Percentiles rank a stretch among this genome's conserved stretches.
Conservation (phyloP, 75 land plant species). For the Picea sitchensis region DNA sequence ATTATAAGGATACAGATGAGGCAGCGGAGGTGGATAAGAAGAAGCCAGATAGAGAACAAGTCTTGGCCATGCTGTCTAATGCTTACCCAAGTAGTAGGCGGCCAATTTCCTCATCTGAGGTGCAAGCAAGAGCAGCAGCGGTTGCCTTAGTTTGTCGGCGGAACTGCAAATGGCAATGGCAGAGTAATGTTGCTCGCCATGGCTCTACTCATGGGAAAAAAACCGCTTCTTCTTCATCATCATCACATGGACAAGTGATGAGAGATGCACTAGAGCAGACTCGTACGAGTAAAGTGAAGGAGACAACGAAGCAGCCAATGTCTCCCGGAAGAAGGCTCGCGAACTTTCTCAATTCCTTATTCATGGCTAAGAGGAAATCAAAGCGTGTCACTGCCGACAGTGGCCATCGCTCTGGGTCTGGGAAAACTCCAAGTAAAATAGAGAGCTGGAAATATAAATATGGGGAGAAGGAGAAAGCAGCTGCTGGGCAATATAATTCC, state of each 20-base stretch:
- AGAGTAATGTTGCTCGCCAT: not conserved
- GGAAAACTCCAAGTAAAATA: conserved; percentile 22
- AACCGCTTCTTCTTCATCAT: not conserved
- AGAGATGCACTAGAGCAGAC: too few relatives aligned
- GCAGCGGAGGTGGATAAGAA: too few relatives aligned
- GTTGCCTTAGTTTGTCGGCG: too few relatives aligned
- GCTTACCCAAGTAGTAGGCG: not conserved
- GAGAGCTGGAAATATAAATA: too few relatives aligned
- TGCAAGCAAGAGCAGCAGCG: not conserved
- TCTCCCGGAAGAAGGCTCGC: conserved; percentile 54
- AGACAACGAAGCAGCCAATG: conserved; percentile 30
- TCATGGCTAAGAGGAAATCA: conserved; percentile 11
- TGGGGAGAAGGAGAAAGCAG: conserved; percentile 9
- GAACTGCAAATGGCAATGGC: not conserved
- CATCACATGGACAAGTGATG: not conserved
- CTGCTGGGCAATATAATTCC: conserved; percentile 1
- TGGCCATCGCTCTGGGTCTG: conserved; percentile 19
- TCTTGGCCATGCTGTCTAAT: too few relatives aligned
- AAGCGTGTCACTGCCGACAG: not conserved
- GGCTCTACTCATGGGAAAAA: not conserved
- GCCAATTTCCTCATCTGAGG: not conserved
- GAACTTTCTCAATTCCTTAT: conserved; percentile 45
- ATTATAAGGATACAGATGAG: too few relatives aligned
- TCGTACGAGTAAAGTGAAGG: conserved; percentile 19
- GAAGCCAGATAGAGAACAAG: too few relatives aligned